Conservation (phyloP, 345 rosid species). For the Conringia planisiliqua region DNA sequence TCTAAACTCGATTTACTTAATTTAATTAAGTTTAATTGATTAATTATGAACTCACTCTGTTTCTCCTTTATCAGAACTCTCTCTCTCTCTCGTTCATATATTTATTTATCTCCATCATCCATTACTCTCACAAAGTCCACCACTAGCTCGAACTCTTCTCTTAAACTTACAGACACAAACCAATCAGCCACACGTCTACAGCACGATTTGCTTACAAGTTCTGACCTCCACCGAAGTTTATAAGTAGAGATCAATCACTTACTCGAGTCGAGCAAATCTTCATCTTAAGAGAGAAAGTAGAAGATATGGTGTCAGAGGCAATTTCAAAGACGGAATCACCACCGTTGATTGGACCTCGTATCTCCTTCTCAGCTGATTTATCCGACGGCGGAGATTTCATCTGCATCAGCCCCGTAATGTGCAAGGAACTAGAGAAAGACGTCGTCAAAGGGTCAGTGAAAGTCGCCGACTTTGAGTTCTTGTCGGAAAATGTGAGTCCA, state of each 20-base stretch:
- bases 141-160: constrained; percentile 28
- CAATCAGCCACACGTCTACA: constrained; percentile 26
- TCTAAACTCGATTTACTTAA: background rate
- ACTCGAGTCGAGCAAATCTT: background rate
- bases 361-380: constrained; percentile 80
- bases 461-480: constrained; percentile 80
- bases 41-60: background rate
- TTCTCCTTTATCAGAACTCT: background rate
- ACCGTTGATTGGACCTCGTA: constrained; percentile 59
- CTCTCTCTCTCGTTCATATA: background rate
- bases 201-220: constrained; percentile 21
- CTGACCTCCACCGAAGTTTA: background rate
- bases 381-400: constrained; percentile 55
- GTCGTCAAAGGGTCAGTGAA: constrained; percentile 36
- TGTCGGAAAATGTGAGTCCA: constrained; percentile 48
- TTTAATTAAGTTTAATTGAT: background rate
- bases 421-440: constrained; percentile 27
- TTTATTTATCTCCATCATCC: constrained; percentile 20
- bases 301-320: constrained; percentile 52
- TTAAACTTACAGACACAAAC: constrained; percentile 8
- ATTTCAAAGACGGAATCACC: constrained; percentile 42
- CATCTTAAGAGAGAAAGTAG: background rate
- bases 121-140: constrained; percentile 27
- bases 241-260: constrained; percentile 21
- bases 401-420: constrained; percentile 48